Evolutionary conservation across 129 eudicot genomes (phyloP), one percentile per base, ranked within the genome.

Genomic region (Escallonia rubra): DNA sequence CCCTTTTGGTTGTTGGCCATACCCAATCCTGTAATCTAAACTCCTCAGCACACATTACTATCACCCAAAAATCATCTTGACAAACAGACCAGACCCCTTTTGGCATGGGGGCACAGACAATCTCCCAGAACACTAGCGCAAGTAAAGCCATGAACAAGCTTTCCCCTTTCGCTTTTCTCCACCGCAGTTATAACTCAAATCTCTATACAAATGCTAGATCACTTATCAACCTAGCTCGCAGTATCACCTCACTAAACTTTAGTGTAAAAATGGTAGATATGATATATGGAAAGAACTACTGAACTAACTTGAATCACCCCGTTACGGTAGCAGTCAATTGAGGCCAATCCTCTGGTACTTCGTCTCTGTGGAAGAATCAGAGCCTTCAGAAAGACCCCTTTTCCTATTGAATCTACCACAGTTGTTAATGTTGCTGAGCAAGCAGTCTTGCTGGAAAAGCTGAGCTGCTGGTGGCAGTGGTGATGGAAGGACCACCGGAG

Each of bases 301-400:
- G 1, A 23, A 23, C 34, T 23, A 23, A 23, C 34, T 23, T 23
- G 34, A 23, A 23, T 23, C 1, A 13, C 61, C 15, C 5, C 8
- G 15, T 56, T 54, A 42, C 45, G 14, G 41, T 34, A 43, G 44
- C 45, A 57, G 66, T 66, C 66, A 83, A 66, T 72, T 79, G 53
- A 69, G 68, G n/a, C 60, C 71, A 57, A 76, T 52, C 74, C 87
- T 84, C 75, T 84, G 91, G 76, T 71, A 87, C 67, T 90, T 90
- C 70, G 77, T 74, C 66, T 82, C 91, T 10, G 63, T 71, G 38
- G 78, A 74, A 43, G 81, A 76, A 65, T 78, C 88, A 61, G 72
- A 79, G 42, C 75, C 74, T 59, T 79, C 95, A 56, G 47, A 14
- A 57, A 62, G 16, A 2, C 75, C 77, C 48, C 95, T 85, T 82